Conservation (phyloP, 805 yeast genomes). For the Candida rishiriensis region DNA sequence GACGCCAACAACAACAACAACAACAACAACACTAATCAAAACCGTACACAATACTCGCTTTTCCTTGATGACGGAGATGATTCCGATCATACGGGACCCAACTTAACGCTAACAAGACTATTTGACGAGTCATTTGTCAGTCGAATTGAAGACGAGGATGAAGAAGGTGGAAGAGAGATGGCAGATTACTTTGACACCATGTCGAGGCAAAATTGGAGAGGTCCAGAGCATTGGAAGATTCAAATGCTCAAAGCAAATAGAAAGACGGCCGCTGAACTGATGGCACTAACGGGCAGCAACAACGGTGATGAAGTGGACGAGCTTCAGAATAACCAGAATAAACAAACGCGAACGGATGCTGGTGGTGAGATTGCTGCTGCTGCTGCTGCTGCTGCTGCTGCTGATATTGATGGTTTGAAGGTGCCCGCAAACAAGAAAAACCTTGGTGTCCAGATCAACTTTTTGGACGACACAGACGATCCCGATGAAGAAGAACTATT, state of each 20-base stretch:
- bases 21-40: slow-evolving; percentile 9
- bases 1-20: slow-evolving; percentile 21
- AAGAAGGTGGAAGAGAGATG: slow-evolving; percentile 40
- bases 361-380: not conserved
- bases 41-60: slow-evolving; percentile 29
- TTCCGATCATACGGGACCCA: slow-evolving; percentile 26
- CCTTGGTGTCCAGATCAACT: slow-evolving; percentile 20
- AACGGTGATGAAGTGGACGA: not conserved
- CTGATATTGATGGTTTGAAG: slow-evolving; percentile 2
- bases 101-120: slow-evolving; percentile 26
- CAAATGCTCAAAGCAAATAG: slow-evolving; percentile 30
- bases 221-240: slow-evolving; percentile 91
- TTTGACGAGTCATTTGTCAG: slow-evolving; percentile 29
- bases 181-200: slow-evolving; percentile 77
- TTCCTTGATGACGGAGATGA: slow-evolving; percentile 28
- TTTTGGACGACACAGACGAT: slow-evolving; percentile 24
- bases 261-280: not conserved
- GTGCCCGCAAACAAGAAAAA: slow-evolving; percentile 6
- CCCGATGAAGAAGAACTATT: slow-evolving; percentile 23
- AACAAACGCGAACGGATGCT: not conserved
- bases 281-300: not conserved
- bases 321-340: not conserved
- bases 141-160: slow-evolving; percentile 21
- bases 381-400: slow-evolving; percentile 1
- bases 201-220: slow-evolving; percentile 76